Percentiles rank a stretch among this genome's conserved stretches.
Conservation (phyloP, 140 eudicot genomes). For the Cichorium intybus region DNA sequence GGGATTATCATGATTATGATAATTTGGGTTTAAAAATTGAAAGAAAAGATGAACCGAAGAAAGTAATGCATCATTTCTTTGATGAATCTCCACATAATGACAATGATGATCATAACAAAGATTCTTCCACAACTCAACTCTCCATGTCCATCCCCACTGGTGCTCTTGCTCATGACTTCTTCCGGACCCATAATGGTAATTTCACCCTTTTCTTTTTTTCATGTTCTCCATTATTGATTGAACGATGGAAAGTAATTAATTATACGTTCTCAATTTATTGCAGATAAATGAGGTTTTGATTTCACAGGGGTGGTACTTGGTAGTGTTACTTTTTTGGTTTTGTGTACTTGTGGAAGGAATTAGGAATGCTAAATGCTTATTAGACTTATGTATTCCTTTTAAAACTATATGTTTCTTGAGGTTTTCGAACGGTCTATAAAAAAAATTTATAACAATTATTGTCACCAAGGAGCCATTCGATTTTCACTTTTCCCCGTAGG, state of each 20-base stretch:
- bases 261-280: constrained; percentile 15
- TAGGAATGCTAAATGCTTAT: constrained; percentile 11
- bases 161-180: constrained; percentile 64
- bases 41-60: constrained; percentile 49
- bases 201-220: constrained; percentile 1
- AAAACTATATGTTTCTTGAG: neutral
- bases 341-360: constrained; percentile 6
- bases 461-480: neutral
- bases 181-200: constrained; percentile 53
- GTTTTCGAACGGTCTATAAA: neutral
- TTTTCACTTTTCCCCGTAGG: neutral
- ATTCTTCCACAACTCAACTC: constrained; percentile 66
- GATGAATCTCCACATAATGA: constrained; percentile 76
- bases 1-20: constrained; percentile 26
- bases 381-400: constrained; percentile 6
- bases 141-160: constrained; percentile 71
- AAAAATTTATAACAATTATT: too few relatives aligned
- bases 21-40: constrained; percentile 28
- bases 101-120: constrained; percentile 33
- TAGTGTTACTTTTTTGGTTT: neutral
- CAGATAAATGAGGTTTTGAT: constrained; percentile 31
- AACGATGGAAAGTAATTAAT: neutral
- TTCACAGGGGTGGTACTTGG: neutral
- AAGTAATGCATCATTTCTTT: constrained; percentile 90
- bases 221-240: neutral